A percentile compares a stretch with the other conserved stretches of the same genome.
Conservation (phyloP, 140 eudicot genomes). For the Ambrosia hybrid region DNA sequence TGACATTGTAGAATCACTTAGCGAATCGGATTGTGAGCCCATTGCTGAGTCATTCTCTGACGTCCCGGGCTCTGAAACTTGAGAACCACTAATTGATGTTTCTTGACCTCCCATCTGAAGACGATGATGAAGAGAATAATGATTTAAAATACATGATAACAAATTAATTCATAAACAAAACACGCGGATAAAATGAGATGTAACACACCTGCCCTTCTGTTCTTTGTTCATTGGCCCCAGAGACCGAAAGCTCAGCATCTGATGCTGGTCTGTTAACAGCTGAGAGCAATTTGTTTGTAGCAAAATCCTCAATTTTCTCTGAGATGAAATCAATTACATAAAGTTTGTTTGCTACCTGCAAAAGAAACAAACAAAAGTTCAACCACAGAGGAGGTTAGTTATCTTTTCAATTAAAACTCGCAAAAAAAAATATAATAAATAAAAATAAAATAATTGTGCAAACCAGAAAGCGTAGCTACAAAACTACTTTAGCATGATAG, state of each 20-base stretch:
- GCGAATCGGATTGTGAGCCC: slow-evolving; percentile 18
- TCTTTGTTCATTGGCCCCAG: slow-evolving; percentile 45
- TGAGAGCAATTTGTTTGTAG: slow-evolving; percentile 70
- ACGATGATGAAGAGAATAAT: background rate
- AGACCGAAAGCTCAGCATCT: slow-evolving; percentile 41
- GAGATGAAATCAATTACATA: slow-evolving; percentile 56
- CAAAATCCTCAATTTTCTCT: slow-evolving; percentile 76
- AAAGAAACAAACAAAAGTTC: slow-evolving; percentile 24
- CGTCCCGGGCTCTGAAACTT: slow-evolving; percentile 59
- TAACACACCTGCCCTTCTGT: slow-evolving; percentile 61
- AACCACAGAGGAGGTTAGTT: slow-evolving; percentile 8
- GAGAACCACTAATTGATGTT: slow-evolving; percentile 84
- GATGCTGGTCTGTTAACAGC: slow-evolving; percentile 52
- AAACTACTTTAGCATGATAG: background rate
- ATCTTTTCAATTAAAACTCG: background rate
- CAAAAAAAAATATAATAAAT: background rate
- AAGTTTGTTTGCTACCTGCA: slow-evolving; percentile 93
- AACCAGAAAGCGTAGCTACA: slow-evolving; percentile 2
- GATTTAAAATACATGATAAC: background rate
- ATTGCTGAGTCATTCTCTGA: slow-evolving; percentile 42
- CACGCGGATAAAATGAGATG: background rate
- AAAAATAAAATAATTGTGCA: background rate
- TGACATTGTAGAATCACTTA: slow-evolving; percentile 48
- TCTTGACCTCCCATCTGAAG: slow-evolving; percentile 69
- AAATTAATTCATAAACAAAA: slow-evolving; percentile 6